phyloP scores from a whole-genome alignment of 345 rosid species.

The Pistacia atlantica region DNA sequence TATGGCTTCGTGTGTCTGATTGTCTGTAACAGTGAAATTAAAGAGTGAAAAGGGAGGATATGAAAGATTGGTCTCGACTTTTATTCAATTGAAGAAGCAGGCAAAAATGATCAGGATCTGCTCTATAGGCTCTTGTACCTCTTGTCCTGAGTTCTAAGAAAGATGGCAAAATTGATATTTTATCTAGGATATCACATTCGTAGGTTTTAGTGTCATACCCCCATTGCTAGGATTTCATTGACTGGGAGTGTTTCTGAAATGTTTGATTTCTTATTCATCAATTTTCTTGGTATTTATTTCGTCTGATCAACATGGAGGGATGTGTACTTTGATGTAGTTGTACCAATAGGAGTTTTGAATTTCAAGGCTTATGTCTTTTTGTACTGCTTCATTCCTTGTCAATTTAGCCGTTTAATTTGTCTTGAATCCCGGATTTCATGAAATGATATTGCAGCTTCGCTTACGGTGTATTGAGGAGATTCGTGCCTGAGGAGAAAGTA shows the following conservation, averaged over 20 bases:
- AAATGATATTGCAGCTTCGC: conserved; percentile 52
- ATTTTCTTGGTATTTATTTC: neutral
- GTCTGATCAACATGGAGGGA: neutral
- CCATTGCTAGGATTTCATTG: neutral
- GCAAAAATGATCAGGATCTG: neutral
- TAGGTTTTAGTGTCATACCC: neutral
- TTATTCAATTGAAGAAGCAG: neutral
- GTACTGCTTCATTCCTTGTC: neutral
- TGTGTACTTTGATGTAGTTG: neutral
- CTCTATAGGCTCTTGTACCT: too few relatives aligned
- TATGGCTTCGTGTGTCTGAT: neutral
- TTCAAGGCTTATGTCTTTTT: neutral
- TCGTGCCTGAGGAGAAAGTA: conserved; percentile 95
- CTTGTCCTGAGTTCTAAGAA: too few relatives aligned
- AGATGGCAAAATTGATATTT: neutral
- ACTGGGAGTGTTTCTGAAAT: neutral
- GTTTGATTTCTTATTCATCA: neutral
- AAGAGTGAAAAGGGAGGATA: neutral
- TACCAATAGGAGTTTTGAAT: neutral
- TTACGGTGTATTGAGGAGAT: conserved; percentile 66
- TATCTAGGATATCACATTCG: neutral
- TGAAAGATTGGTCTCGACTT: neutral
- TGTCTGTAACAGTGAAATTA: neutral
- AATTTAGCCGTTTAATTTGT: neutral
- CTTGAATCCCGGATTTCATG: neutral